Evolutionary conservation across 1,284 basidiomycete genomes (phyloP), one percentile per base, ranked within the genome.

Genomic region (Porodaedalea pini): DNA sequence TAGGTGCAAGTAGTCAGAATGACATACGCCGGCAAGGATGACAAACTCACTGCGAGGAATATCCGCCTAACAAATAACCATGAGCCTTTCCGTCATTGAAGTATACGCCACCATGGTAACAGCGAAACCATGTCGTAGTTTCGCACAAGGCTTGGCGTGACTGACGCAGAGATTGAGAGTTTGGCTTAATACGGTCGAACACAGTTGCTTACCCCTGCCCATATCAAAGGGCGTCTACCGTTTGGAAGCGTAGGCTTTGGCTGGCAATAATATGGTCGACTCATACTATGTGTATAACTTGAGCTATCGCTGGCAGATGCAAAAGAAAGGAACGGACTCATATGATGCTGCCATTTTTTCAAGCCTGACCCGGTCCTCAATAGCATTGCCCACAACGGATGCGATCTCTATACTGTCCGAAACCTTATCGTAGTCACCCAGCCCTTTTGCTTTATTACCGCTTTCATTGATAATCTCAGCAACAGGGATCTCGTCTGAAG

Each of bases 71-170:
- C 27, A 91, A 76, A 65, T 91, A 91, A 1, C 88, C 88, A 67
- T 80, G 83, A 7, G 79, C 86, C 25, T 79, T 69, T 56, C 81
- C 78, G n/a, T 82, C 74, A 29, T 70, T 69, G 56, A 76, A 80
- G 67, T 91, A 91, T 2, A 91, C 88, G 3, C 88, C 88, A 10
- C 87, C 74, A 69, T 91, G 89, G 65, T 88, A 90, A 62, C 79
- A 82, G 40, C 85, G 78, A 68, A 91, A 91, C 78, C 81, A 85
- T 19, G 83, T 79, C 45, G 85, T 81, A 1, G 83, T 78, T 68
- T 91, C 88, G 70, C 89, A 90, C 1, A 91, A 75, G 69, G 91
- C 88, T 71, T 90, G 88, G 43, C 88, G 81, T 23, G 87, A 85
- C 89, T 91, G 59, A 29, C 34, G 27, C 15, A 48, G 19, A 25